Evolutionary conservation across 2,329 filamentous ascomycete species (phyloP), one percentile per base, ranked within the genome.

Genomic region (Exophiala calicioides): DNA sequence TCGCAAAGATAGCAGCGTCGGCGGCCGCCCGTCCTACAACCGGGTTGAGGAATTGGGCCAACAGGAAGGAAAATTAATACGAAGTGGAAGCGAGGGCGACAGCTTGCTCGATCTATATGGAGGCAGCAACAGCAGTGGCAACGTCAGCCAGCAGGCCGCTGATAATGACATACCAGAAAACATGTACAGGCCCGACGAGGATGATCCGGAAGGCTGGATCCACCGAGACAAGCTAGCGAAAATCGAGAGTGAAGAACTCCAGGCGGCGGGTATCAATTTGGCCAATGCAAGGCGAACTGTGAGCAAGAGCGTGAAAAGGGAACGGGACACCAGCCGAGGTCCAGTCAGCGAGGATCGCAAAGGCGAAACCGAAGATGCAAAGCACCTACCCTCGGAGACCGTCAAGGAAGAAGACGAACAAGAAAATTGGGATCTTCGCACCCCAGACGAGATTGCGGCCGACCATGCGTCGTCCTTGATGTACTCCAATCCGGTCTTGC

Each of bases 381-480:
- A 55, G 18, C 58, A 62, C 18, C 59, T 60, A 26, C 47, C 62
- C 18, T 52, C 57, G 29, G 65, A 73, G 13, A 61, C 67, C 37
- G 67, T 70, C 33, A 69, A 72, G 26, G 64, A 71, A 3, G 70
- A 72, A 4, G 70, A 72, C 29, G 73, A 75, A 21, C 63, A 60
- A 34, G 71, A 78, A 13, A 68, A 70, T 37, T 90, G 86, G 81
- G 88, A 94, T 65, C 72, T 90, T 44, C 79, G 87, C 47, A 78
- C 80, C 15, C 85, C 87, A 2, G 87, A 90, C 58, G 90, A 95
- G 63, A 85, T 88, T 52, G 83, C 85, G 19, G 70, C 73, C 7
- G 73, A 79, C 21, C 65, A 65, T n/a, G 49, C 43, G 31, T 56
- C 65, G 7, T 62, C 33, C 72, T 81, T 58, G 75, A 79, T 64